phyloP scores from a whole-genome alignment of 805 yeast species.

The Lipomyces yamanashiensis region DNA sequence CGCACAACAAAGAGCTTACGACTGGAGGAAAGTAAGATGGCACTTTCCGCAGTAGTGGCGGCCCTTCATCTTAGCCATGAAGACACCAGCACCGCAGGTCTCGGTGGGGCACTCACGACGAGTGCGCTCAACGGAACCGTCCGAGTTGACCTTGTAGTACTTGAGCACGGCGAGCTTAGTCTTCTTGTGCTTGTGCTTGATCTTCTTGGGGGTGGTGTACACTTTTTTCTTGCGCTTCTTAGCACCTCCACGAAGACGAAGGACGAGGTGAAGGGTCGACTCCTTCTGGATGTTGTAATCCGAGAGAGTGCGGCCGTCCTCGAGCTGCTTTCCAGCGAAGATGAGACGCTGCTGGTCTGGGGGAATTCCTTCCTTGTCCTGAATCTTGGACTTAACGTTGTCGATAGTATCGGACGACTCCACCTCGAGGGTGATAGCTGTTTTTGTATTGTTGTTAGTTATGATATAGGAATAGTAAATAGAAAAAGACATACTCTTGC shows the following conservation, averaged over 20 bases:
- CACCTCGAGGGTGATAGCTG: conserved; percentile 93
- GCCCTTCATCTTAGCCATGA: conserved; percentile 99
- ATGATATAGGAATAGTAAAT: no score
- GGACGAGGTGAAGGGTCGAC: conserved; percentile 92
- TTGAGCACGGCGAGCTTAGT: conserved; percentile 98
- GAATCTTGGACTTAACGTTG: conserved; percentile 94
- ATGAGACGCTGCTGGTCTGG: conserved; percentile 97
- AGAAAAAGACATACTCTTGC: conserved; percentile 61
- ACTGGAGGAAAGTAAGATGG: conserved; percentile 76
- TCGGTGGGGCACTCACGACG: conserved; percentile 96
- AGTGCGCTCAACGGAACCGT: conserved; percentile 97
- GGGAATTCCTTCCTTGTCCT: conserved; percentile 97
- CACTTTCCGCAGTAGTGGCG: conserved; percentile 99
- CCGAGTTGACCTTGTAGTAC: conserved; percentile 99
- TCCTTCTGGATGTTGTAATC: conserved; percentile 99
- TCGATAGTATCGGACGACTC: conserved; percentile 98
- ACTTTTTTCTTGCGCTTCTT: conserved; percentile 99
- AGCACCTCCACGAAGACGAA: conserved; percentile 99
- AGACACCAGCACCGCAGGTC: conserved; percentile 98
- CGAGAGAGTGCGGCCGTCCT: conserved; percentile 84
- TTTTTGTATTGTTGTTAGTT: background rate
- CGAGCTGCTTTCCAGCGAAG: conserved; percentile 97
- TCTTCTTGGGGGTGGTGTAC: conserved; percentile 99
- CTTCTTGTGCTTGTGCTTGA: conserved; percentile 99
- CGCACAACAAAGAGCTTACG: conserved; percentile 9